Evolutionary conservation across 139 green algal species (phyloP), one percentile per base, ranked within the genome.

Genomic region (Spirogloea muscicola): DNA sequence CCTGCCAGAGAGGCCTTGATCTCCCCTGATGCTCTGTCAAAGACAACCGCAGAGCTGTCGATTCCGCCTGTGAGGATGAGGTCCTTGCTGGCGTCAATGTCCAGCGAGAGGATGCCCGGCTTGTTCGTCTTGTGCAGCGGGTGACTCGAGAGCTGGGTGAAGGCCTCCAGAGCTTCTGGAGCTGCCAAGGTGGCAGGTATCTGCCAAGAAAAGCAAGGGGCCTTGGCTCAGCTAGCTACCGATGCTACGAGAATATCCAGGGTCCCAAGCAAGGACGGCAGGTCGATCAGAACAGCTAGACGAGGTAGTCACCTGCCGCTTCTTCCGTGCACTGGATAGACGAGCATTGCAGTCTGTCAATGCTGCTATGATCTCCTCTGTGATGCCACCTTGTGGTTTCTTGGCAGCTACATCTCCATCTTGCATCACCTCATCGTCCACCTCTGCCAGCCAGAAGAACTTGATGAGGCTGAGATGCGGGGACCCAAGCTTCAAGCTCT

Each of bases 41-140:
- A 92, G 29, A 94, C 64, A 71, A 91, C 84, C 21, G 94, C 83
- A 3, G 62, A 88, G 57, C 38, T 69, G 76, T 98, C 93, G 6
- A 63, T 52, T 31, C 93, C 91, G 10, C 75, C 87, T 3, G 88
- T 90, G 1, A 88, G 87, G 7, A 92, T 55, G 2, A 89, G 16
- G 58, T 82, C 41, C 27, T 87, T 74, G 21, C 58, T 43, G 13
- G 91, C 86, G 72, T 85, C 83, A 25, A 91, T 52, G 38, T 92
- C 91, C 16, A 96, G 55, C 0, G 84, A 60, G 21, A 86, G 49
- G 63, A 97, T 96, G 55, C 92, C 92, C 10, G 85, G 85, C 76
- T 89, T 85, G 7, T 84, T 92, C 1, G 93, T 95, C 66, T 90
- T 93, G 83, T 97, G 93, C 84, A 97, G 80, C 5, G 93, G 87